Evolutionary conservation across 257 asterid species (phyloP).

Genomic region (Coffea eugenioides): DNA sequence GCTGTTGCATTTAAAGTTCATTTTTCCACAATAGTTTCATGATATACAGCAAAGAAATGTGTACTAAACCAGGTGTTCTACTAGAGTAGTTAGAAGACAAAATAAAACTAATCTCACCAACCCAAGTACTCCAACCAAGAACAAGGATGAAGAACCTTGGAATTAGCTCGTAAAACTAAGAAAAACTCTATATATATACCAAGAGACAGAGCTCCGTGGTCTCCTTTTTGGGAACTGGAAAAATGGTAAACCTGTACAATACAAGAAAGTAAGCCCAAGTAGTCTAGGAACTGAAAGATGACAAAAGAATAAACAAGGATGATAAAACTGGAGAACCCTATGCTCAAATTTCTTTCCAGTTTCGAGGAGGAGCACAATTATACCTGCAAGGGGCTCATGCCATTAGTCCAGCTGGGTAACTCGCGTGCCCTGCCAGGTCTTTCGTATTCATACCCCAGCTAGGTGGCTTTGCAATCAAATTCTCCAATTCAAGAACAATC

Average conservation of each 20-base stretch:
- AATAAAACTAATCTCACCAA: neutral
- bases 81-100: neutral
- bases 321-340: neutral
- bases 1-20: too few species aligned
- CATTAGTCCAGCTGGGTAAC: constrained; percentile 5
- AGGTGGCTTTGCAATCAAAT: constrained; percentile 30
- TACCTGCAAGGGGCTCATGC: constrained; percentile 1
- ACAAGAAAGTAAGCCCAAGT: neutral
- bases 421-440: constrained; percentile 6
- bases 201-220: neutral
- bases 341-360: neutral
- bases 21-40: too few species aligned
- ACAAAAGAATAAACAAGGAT: neutral
- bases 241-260: neutral
- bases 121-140: neutral
- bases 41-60: too few species aligned
- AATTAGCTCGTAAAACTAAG: neutral
- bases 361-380: neutral
- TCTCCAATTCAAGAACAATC: constrained; percentile 43
- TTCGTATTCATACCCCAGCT: constrained; percentile 21
- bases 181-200: neutral
- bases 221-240: neutral
- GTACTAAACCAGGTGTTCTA: neutral
- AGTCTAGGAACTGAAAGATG: neutral
- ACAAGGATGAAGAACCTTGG: neutral